A percentile compares a stretch with the other conserved stretches of the same genome.
Conservation (phyloP, 1,284 basidiomycete species). For the Irpex lacteus region DNA sequence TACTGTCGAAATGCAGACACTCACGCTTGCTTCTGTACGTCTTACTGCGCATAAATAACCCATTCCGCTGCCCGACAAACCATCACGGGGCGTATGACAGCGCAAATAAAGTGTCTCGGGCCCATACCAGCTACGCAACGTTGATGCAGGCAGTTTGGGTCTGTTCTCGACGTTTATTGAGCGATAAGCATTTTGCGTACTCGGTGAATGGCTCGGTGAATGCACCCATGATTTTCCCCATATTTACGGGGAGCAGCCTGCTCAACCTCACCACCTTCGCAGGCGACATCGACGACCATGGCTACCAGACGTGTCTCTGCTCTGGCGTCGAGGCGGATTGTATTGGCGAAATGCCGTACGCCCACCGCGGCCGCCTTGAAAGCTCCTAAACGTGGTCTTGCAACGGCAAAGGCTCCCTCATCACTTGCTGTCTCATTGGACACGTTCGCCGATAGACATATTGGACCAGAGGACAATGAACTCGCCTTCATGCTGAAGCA, state of each 20-base stretch:
- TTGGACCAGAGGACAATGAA: slow-evolving; percentile 83
- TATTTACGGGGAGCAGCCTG: slow-evolving; percentile 13
- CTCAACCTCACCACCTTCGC: slow-evolving; percentile 20
- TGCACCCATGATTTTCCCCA: slow-evolving; percentile 21
- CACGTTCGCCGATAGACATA: slow-evolving; percentile 84
- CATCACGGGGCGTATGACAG: not conserved
- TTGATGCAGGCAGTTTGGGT: slow-evolving; percentile 1
- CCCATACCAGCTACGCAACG: slow-evolving; percentile 11
- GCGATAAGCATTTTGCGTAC: slow-evolving; percentile 36
- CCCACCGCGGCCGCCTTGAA: not conserved
- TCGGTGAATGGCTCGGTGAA: slow-evolving; percentile 71
- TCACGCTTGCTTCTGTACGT: not conserved
- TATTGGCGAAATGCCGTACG: slow-evolving; percentile 11
- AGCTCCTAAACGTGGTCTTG: slow-evolving; percentile 37
- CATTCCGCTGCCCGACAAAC: not conserved
- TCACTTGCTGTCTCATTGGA: slow-evolving; percentile 81
- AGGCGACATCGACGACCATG: slow-evolving; percentile 36
- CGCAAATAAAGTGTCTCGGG: not conserved
- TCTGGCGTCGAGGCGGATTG: slow-evolving; percentile 23
- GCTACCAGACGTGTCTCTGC: slow-evolving; percentile 43
- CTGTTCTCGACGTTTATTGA: slow-evolving; percentile 1
- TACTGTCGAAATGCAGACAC: not conserved
- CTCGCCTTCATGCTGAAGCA: slow-evolving; percentile 74
- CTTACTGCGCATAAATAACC: not conserved
- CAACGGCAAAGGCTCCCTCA: slow-evolving; percentile 54